Conservation (phyloP, 768 basidiomycete species). For the Pleurotus cornucopiae region DNA sequence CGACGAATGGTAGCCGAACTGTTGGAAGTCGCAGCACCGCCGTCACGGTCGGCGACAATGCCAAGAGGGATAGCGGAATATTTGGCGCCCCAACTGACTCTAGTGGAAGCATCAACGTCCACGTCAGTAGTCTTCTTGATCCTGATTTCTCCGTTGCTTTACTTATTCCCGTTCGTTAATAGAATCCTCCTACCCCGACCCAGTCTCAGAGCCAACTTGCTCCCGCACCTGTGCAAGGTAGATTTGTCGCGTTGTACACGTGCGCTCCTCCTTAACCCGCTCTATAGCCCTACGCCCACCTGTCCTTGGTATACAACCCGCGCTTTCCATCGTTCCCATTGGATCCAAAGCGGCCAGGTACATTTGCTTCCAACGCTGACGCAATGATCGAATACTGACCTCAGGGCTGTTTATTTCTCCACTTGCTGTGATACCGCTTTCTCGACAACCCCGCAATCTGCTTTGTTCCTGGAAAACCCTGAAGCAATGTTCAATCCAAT, state of each 20-base stretch:
- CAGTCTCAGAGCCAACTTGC: not conserved
- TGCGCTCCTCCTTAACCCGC: not conserved
- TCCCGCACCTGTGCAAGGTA: constrained; percentile 4
- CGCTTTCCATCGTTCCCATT: constrained; percentile 43
- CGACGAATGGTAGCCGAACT: not conserved
- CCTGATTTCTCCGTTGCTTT: too few relatives aligned
- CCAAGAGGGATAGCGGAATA: constrained; percentile 1
- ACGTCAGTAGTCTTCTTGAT: not conserved
- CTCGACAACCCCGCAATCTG: too few relatives aligned
- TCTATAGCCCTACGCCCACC: constrained; percentile 26
- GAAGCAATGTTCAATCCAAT: not conserved
- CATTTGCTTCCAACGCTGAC: constrained; percentile 17
- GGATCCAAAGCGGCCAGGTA: constrained; percentile 17
- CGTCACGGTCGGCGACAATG: not conserved
- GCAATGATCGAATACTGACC: not conserved
- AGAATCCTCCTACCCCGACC: constrained; percentile 1
- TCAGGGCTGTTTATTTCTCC: not conserved
- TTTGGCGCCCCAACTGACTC: constrained; percentile 4
- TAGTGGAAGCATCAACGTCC: constrained; percentile 1
- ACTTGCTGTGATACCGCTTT: not conserved
- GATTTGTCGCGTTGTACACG: not conserved
- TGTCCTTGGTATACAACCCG: constrained; percentile 65
- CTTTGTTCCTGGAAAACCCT: not conserved
- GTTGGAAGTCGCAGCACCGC: not conserved
- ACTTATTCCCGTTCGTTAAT: too few relatives aligned